Evolutionary conservation across 2,329 filamentous ascomycete genomes (phyloP).

Genomic region (Fusarium nodosum): DNA sequence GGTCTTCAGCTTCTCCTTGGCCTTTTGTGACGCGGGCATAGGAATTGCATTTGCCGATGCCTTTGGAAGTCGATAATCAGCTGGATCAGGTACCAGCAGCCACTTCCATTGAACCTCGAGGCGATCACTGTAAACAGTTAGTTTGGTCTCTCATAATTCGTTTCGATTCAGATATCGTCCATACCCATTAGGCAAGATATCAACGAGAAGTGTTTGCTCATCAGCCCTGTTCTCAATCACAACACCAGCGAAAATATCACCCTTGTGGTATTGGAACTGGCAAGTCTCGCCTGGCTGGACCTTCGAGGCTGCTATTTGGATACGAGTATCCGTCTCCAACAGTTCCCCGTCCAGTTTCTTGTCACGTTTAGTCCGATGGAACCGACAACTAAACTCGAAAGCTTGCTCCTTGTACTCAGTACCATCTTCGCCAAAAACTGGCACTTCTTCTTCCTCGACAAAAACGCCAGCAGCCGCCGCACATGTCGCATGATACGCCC

Average conservation of each 20-base stretch:
- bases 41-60: constrained; percentile 80
- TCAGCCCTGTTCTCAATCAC: constrained; percentile 84
- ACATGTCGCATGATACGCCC: constrained; percentile 95
- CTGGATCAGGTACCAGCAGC: constrained; percentile 78
- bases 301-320: constrained; percentile 75
- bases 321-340: constrained; percentile 77
- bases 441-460: constrained; percentile 87
- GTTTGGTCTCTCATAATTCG: constrained; percentile 37
- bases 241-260: constrained; percentile 91
- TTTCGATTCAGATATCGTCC: constrained; percentile 51
- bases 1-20: constrained; percentile 76
- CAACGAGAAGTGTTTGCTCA: constrained; percentile 82
- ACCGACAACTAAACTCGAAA: constrained; percentile 94
- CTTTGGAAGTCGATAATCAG: constrained; percentile 79
- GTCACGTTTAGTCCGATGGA: constrained; percentile 89
- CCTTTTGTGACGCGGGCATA: constrained; percentile 73
- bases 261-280: constrained; percentile 85
- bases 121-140: constrained; percentile 71
- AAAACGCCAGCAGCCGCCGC: constrained; percentile 92
- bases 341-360: constrained; percentile 77
- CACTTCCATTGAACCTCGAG: constrained; percentile 89
- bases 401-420: constrained; percentile 93
- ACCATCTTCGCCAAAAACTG: constrained; percentile 89
- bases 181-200: constrained; percentile 87
- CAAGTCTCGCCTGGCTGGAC: constrained; percentile 82